These are phyloP conservation scores for Aphanomyces astaci DNA, from an alignment of 352 stramenopile species.

Conservation along the genomic window DNA sequence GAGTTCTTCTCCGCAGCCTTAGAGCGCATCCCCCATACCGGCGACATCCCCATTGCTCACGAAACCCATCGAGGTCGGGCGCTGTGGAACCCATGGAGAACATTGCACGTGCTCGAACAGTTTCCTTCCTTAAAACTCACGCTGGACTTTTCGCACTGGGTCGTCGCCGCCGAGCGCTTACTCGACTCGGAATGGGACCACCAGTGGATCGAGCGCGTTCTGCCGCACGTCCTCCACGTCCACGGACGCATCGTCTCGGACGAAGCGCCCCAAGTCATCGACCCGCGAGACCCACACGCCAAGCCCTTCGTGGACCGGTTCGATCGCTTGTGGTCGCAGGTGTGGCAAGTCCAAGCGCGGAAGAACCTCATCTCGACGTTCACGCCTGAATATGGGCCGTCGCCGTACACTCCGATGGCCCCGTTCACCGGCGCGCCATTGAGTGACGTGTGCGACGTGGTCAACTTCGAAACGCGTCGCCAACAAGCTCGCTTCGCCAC, in stretches of 20 bases:
- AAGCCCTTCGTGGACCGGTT: constrained; percentile 37
- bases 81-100: constrained; percentile 65
- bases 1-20: constrained; percentile 33
- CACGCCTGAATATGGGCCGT: constrained; percentile 64
- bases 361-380: constrained; percentile 37
- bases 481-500: constrained; percentile 13
- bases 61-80: constrained; percentile 62
- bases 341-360: constrained; percentile 37
- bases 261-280: constrained; percentile 43
- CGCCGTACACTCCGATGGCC: constrained; percentile 36
- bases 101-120: constrained; percentile 45
- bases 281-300: constrained; percentile 30
- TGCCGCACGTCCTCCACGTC: constrained; percentile 52
- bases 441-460: constrained; percentile 17
- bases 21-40: neutral
- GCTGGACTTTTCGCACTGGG: constrained; percentile 64
- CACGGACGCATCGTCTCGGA: constrained; percentile 50
- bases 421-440: constrained; percentile 16
- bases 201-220: constrained; percentile 36
- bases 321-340: constrained; percentile 39
- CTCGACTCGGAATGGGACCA: constrained; percentile 42
- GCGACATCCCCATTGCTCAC: constrained; percentile 31
- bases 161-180: constrained; percentile 45
- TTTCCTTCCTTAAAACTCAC: constrained; percentile 59
- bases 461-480: constrained; percentile 7